Evolutionary conservation across 345 rosid genomes (phyloP).

Genomic region (Arabidopsis thaliana): DNA sequence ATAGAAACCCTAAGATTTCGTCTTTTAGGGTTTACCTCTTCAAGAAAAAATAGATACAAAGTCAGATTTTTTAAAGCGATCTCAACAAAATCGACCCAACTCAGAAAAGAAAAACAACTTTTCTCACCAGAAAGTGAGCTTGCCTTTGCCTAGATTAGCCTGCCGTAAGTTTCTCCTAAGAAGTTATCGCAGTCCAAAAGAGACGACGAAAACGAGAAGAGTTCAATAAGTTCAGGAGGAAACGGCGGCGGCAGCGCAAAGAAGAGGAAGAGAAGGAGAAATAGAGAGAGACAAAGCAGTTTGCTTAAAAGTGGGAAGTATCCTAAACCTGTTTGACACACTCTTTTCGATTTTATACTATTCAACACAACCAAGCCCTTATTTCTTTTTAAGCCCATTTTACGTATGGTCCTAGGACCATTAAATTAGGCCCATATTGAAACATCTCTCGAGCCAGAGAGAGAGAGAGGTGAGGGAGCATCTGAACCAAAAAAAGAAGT

Average conservation of each 20-base stretch:
- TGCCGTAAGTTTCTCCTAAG: constrained; percentile 17
- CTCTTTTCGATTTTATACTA: constrained; percentile 1
- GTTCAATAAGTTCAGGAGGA: constrained; percentile 38
- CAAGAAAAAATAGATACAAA: not conserved
- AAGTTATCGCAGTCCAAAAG: constrained; percentile 19
- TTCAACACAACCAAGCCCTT: constrained; percentile 2
- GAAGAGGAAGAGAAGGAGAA: constrained; percentile 24
- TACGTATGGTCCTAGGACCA: constrained; percentile 3
- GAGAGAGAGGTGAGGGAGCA: constrained; percentile 24
- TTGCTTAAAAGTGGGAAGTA: constrained; percentile 38
- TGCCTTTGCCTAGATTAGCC: constrained; percentile 26
- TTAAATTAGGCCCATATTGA: constrained; percentile 9
- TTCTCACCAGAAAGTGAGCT: constrained; percentile 33
- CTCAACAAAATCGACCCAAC: constrained; percentile 20
- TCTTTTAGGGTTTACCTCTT: not conserved
- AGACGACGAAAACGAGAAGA: constrained; percentile 25
- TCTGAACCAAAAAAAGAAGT: constrained; percentile 13
- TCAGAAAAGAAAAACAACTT: not conserved
- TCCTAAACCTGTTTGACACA: constrained; percentile 28
- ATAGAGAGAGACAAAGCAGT: constrained; percentile 16
- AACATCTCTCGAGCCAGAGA: constrained; percentile 16
- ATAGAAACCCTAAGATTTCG: constrained; percentile 1
- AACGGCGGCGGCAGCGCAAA: constrained; percentile 45
- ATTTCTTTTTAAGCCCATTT: not conserved
- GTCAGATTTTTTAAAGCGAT: constrained; percentile 4